Evolutionary conservation across 257 asterid species (phyloP).

Genomic region (Scutellaria barbata): DNA sequence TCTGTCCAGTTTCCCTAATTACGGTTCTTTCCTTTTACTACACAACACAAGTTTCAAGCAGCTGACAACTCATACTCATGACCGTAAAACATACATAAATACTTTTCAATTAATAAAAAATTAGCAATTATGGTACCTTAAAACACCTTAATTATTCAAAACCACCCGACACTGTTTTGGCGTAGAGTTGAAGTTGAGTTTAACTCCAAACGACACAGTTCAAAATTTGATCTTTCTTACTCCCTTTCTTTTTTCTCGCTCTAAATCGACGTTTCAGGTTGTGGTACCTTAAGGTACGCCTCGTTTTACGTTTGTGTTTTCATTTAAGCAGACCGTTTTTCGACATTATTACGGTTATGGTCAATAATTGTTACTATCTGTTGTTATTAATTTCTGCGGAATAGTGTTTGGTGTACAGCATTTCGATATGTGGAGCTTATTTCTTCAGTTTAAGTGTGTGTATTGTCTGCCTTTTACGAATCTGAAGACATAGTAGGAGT

Average conservation of each 20-base stretch:
- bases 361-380: not conserved
- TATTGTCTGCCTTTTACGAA: not conserved
- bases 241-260: not conserved
- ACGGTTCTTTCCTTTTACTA: not conserved
- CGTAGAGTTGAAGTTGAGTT: slow-evolving; percentile 45
- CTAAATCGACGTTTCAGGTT: slow-evolving; percentile 24
- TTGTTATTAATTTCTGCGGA: slow-evolving; percentile 9
- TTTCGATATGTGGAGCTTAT: slow-evolving; percentile 41
- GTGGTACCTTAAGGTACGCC: slow-evolving; percentile 33
- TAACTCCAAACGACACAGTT: slow-evolving; percentile 11
- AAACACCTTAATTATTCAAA: not conserved
- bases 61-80: not conserved
- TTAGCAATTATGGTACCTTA: not conserved
- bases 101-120: not conserved
- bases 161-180: slow-evolving; percentile 25
- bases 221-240: not conserved
- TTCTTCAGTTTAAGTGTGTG: slow-evolving; percentile 13
- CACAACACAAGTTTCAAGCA: not conserved
- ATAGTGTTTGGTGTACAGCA: slow-evolving; percentile 24
- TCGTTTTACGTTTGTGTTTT: slow-evolving; percentile 27
- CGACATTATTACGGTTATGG: not conserved
- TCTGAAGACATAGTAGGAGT: not conserved
- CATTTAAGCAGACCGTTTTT: slow-evolving; percentile 9
- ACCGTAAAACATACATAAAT: not conserved
- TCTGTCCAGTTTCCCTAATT: not conserved